phyloP scores from a whole-genome alignment of 345 rosid species.

The Citrus hindsii region DNA sequence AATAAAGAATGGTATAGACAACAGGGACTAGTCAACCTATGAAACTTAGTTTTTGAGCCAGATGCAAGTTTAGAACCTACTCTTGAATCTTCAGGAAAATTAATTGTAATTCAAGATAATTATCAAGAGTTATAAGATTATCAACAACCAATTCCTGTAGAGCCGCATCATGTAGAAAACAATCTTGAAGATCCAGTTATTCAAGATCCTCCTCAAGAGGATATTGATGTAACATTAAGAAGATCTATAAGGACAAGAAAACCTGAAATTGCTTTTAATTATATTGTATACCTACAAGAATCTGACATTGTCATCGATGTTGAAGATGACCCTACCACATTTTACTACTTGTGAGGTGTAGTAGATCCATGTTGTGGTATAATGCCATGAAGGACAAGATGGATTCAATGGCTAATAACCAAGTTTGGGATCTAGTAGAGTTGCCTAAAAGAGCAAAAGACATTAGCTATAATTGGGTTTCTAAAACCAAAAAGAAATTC shows the following conservation, averaged over 20 bases:
- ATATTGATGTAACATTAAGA: background rate
- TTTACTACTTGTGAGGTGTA: background rate
- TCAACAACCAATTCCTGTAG: background rate
- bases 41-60: background rate
- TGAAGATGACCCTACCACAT: background rate
- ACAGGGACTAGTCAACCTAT: background rate
- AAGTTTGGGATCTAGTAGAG: background rate
- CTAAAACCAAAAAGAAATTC: background rate
- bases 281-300: constrained; percentile 2
- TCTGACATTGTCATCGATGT: background rate
- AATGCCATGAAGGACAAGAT: background rate
- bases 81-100: background rate
- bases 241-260: background rate
- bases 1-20: background rate
- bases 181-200: background rate
- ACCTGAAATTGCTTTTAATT: constrained; percentile 21
- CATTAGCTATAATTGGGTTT: background rate
- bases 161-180: background rate
- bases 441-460: background rate
- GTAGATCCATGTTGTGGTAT: background rate
- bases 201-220: background rate
- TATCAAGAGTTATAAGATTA: background rate
- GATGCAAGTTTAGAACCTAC: background rate
- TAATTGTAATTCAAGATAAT: background rate
- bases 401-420: background rate